These are phyloP conservation scores for Polytrichum commune DNA, from an alignment of 225 moss, liverwort and hornwort genomes.

Conservation along the genomic window DNA sequence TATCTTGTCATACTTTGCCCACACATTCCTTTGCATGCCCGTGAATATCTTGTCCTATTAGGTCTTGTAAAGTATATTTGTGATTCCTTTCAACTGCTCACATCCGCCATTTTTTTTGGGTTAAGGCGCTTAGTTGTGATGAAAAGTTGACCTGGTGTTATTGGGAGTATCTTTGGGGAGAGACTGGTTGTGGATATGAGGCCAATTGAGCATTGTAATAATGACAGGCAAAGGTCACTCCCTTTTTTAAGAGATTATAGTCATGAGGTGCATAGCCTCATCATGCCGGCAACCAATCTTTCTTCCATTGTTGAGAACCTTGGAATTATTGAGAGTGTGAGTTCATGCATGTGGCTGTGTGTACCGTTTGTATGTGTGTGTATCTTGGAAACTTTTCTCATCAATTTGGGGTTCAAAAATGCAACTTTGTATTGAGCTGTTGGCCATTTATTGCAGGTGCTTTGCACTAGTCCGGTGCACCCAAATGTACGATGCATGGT, in stretches of 20 bases:
- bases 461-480: too few relatives aligned
- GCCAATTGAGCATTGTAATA: constrained; percentile 49
- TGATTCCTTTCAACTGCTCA: constrained; percentile 36
- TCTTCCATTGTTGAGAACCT: too few relatives aligned
- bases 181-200: constrained; percentile 49
- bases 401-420: too few relatives aligned
- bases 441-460: too few relatives aligned
- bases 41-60: constrained; percentile 36
- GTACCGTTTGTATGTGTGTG: too few relatives aligned
- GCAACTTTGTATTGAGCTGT: too few relatives aligned
- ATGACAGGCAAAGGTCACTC: constrained; percentile 51
- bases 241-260: constrained; percentile 39
- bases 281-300: constrained; percentile 18
- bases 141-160: constrained; percentile 38
- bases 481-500: too few relatives aligned
- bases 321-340: too few relatives aligned
- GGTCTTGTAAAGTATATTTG: constrained; percentile 56
- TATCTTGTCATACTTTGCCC: constrained; percentile 23
- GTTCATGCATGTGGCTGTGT: too few relatives aligned
- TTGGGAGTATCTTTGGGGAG: constrained; percentile 39
- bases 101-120: constrained; percentile 42
- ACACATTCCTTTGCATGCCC: constrained; percentile 25
- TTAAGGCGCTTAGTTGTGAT: constrained; percentile 40
- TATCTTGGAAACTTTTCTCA: too few relatives aligned
- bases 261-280: constrained; percentile 26